Evolutionary conservation across 1,284 basidiomycete genomes (phyloP).

Genomic region (Malassezia slooffiae): DNA sequence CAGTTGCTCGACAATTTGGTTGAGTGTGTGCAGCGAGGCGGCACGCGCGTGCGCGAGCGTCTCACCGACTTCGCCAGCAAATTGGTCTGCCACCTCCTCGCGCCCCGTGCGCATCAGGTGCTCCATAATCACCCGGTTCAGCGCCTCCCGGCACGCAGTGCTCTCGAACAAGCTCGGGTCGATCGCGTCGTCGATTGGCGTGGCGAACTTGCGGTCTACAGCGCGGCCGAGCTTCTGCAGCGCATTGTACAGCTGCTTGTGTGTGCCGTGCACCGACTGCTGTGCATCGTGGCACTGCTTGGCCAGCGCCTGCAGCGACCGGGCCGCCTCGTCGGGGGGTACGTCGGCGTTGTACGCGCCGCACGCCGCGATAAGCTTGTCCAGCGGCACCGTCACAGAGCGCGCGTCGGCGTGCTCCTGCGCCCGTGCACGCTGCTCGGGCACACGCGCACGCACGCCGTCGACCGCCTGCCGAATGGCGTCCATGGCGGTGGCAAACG

Average conservation of each 20-base stretch:
- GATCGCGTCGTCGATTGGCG: constrained; percentile 24
- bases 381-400: too few species aligned
- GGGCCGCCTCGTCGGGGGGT: too few species aligned
- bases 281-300: constrained; percentile 20
- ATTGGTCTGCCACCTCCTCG: constrained; percentile 21
- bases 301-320: constrained; percentile 18
- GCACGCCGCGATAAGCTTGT: too few species aligned
- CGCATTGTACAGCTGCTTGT: constrained; percentile 31
- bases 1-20: constrained; percentile 17
- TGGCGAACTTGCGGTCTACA: constrained; percentile 36
- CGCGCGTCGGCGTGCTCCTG: not conserved
- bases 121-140: constrained; percentile 27
- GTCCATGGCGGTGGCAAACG: constrained; percentile 22
- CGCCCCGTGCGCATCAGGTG: constrained; percentile 36
- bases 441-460: constrained; percentile 21
- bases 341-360: too few species aligned
- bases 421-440: constrained; percentile 15
- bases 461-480: constrained; percentile 35
- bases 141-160: constrained; percentile 19
- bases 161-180: constrained; percentile 29
- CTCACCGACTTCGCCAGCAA: constrained; percentile 15
- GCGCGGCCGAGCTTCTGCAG: constrained; percentile 30
- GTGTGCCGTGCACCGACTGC: constrained; percentile 26
- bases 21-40: constrained; percentile 18
- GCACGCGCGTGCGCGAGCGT: constrained; percentile 9